A percentile compares a stretch with the other conserved stretches of the same genome.
Evolutionary conservation across 169 alveolate genomes (phyloP).

Genomic region (Cryptosporidium canis): DNA sequence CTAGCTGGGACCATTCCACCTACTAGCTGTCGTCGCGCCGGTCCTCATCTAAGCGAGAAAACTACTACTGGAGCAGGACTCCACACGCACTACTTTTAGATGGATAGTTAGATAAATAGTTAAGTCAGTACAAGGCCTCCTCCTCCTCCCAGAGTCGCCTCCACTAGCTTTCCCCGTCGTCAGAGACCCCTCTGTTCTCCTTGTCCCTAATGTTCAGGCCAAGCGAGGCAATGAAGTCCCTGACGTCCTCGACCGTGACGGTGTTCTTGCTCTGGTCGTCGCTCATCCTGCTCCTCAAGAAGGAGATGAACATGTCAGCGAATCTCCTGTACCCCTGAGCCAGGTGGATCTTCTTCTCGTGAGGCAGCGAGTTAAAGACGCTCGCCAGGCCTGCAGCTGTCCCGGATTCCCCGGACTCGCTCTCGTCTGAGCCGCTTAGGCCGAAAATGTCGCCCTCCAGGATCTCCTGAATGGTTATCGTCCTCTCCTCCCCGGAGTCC

Average conservation of each 20-base stretch:
- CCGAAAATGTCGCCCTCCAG: constrained; percentile 27
- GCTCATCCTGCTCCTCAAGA: constrained; percentile 9
- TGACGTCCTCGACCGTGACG: constrained; percentile 12
- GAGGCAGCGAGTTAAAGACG: constrained; percentile 43
- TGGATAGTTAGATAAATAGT: no score
- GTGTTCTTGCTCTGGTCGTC: constrained; percentile 29
- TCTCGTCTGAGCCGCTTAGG: constrained; percentile 36
- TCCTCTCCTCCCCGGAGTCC: constrained; percentile 13
- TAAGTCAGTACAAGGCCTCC: no score
- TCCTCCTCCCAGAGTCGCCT: no score
- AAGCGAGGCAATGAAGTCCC: constrained; percentile 16
- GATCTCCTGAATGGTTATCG: constrained; percentile 34
- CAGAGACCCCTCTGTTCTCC: background rate
- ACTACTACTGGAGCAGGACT: no score
- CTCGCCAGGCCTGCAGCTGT: background rate
- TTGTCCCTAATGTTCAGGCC: background rate
- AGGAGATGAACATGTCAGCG: constrained; percentile 50
- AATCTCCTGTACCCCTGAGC: constrained; percentile 65
- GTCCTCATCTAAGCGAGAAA: no score
- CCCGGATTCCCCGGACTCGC: constrained; percentile 14
- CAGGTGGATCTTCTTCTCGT: constrained; percentile 41
- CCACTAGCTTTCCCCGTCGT: background rate
- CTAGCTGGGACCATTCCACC: background rate
- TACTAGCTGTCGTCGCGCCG: background rate
- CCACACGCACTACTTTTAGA: no score